phyloP scores from a whole-genome alignment of 2,329 filamentous ascomycete species.

The Teratosphaeria nubilosa region DNA sequence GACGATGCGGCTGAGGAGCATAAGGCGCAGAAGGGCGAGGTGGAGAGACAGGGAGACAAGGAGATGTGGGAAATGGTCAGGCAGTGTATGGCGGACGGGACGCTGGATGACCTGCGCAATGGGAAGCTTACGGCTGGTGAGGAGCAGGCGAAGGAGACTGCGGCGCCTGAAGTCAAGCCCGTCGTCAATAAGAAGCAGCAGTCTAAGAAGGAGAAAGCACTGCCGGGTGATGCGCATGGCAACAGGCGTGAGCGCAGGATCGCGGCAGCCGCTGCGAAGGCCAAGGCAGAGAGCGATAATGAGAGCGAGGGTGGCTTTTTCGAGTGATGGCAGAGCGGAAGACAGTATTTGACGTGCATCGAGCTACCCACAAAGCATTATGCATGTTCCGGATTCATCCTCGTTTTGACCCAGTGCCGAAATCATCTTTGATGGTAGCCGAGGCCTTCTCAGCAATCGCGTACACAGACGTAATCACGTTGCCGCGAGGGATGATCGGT shows the following conservation, averaged over 20 bases:
- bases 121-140: slow-evolving; percentile 27
- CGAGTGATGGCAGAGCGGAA: slow-evolving; percentile 12
- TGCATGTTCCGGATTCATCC: background rate
- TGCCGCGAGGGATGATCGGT: slow-evolving; percentile 18
- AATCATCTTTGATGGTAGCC: slow-evolving; percentile 11
- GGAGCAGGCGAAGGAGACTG: background rate
- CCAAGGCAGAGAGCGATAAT: slow-evolving; percentile 18
- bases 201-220: slow-evolving; percentile 5
- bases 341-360: background rate
- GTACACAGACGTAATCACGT: slow-evolving; percentile 20
- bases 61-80: slow-evolving; percentile 62
- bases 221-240: slow-evolving; percentile 7
- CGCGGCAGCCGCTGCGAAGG: slow-evolving; percentile 1
- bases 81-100: slow-evolving; percentile 50
- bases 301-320: slow-evolving; percentile 29
- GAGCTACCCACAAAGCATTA: background rate
- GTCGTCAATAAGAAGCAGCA: slow-evolving; percentile 3
- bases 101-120: slow-evolving; percentile 47
- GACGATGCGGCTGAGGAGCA: slow-evolving; percentile 17
- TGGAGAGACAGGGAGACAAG: slow-evolving; percentile 33
- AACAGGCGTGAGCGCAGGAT: slow-evolving; percentile 3
- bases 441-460: slow-evolving; percentile 23
- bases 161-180: background rate
- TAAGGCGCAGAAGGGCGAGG: slow-evolving; percentile 30
- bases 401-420: background rate